Percentiles rank a stretch among this genome's conserved stretches.
These are phyloP conservation scores for Sporothrix schenckii DNA, from an alignment of 2,329 filamentous ascomycete genomes.

Conservation along the genomic window DNA sequence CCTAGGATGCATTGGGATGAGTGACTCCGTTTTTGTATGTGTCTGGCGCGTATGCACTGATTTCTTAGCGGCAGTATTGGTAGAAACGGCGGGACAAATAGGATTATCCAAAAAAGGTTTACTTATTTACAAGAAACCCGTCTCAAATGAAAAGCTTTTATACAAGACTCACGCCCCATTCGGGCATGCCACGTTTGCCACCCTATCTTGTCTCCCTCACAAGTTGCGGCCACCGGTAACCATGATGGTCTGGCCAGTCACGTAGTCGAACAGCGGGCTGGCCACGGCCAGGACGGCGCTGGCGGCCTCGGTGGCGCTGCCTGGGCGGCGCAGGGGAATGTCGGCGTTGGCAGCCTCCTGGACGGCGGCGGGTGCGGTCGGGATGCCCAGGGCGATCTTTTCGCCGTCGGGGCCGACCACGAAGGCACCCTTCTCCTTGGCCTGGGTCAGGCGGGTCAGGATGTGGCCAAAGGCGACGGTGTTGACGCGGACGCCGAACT, in stretches of 20 bases:
- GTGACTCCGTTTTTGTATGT: too few relatives aligned
- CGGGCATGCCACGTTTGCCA: too few relatives aligned
- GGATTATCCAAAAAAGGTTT: neutral
- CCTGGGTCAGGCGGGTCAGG: slow-evolving; percentile 75
- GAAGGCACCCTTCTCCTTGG: slow-evolving; percentile 82
- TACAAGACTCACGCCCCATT: neutral
- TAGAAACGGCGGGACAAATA: neutral
- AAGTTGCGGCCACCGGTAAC: slow-evolving; percentile 76
- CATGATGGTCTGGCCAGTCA: slow-evolving; percentile 83
- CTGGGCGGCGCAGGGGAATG: slow-evolving; percentile 77
- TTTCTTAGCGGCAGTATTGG: neutral
- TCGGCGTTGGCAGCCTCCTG: slow-evolving; percentile 59
- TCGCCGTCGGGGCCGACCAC: slow-evolving; percentile 74
- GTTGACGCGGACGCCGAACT: slow-evolving; percentile 80
- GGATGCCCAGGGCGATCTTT: slow-evolving; percentile 75
- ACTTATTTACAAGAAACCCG: slow-evolving; percentile 24
- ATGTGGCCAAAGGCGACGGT: slow-evolving; percentile 85
- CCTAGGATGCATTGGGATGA: too few relatives aligned
- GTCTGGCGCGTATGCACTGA: too few relatives aligned
- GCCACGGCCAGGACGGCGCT: slow-evolving; percentile 75
- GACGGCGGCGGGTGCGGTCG: slow-evolving; percentile 56
- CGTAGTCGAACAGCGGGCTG: slow-evolving; percentile 81
- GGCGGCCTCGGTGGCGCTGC: slow-evolving; percentile 79
- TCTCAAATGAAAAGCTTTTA: neutral
- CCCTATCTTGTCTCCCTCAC: slow-evolving; percentile 41